Percentiles rank a stretch among this genome's conserved stretches.
These are phyloP conservation scores for thale cress (Arabidopsis thaliana) DNA, from an alignment of 345 rosid genomes.

Conservation along the genomic window TAIR10.1 NC_003070.9:29916001-29916500, in stretches of 20 bases:
- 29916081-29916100: conserved; percentile 26
- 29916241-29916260: conserved; percentile 90
- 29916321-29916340: neutral
- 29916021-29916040: neutral
- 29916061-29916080: conserved; percentile 30
- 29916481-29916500: conserved; percentile 15
- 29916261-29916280: conserved; percentile 93
- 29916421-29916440: conserved; percentile 95
- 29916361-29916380: conserved; percentile 96
- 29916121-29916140: conserved; percentile 26
- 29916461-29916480: conserved; percentile 33
- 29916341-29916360: conserved; percentile 8
- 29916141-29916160: conserved; percentile 13
- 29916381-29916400: conserved; percentile 97
- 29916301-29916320: conserved; percentile 21
- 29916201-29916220: conserved; percentile 33
- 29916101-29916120: conserved; percentile 12
- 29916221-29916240: conserved; percentile 36
- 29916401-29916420: conserved; percentile 81
- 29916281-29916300: conserved; percentile 73
- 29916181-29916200: neutral
- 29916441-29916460: conserved; percentile 99
- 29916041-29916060: conserved; percentile 29
- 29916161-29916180: conserved; percentile 13
- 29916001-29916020: conserved; percentile 38